Evolutionary conservation across 805 yeast genomes (phyloP).

Genomic region (Saturnispora zaruensis): DNA sequence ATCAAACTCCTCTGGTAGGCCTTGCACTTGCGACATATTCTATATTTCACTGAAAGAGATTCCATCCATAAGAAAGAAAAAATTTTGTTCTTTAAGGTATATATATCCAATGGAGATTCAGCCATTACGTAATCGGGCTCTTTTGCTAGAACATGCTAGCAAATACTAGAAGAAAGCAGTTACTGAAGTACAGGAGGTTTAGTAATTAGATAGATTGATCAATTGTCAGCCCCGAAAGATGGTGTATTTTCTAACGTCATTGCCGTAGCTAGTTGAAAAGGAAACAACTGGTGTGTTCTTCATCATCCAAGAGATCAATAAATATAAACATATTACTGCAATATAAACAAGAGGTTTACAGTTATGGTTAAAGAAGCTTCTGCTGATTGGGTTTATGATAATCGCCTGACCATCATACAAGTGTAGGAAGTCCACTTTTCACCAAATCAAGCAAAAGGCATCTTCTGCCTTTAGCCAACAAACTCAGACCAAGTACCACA

Average conservation of each 20-base stretch:
- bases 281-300: slow-evolving; percentile 13
- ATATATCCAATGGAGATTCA: background rate
- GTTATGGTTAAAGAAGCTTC: background rate
- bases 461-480: background rate
- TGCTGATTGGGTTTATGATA: background rate
- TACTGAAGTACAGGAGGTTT: too few relatives aligned
- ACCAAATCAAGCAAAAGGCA: background rate
- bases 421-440: background rate
- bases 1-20: slow-evolving; percentile 19
- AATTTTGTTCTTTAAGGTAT: background rate
- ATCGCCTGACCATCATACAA: background rate
- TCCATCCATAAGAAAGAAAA: background rate
- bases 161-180: background rate
- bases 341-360: background rate
- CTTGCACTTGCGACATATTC: slow-evolving; percentile 12
- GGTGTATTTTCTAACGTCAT: slow-evolving; percentile 19
- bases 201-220: background rate
- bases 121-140: background rate
- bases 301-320: slow-evolving; percentile 11
- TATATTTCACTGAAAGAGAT: background rate
- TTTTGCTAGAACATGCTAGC: background rate
- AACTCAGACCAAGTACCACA: background rate
- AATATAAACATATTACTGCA: background rate
- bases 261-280: slow-evolving; percentile 21
- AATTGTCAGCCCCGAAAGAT: slow-evolving; percentile 21